phyloP scores from a whole-genome alignment of 495 filamentous ascomycete genomes.

The Aspergillus conjunctus region DNA sequence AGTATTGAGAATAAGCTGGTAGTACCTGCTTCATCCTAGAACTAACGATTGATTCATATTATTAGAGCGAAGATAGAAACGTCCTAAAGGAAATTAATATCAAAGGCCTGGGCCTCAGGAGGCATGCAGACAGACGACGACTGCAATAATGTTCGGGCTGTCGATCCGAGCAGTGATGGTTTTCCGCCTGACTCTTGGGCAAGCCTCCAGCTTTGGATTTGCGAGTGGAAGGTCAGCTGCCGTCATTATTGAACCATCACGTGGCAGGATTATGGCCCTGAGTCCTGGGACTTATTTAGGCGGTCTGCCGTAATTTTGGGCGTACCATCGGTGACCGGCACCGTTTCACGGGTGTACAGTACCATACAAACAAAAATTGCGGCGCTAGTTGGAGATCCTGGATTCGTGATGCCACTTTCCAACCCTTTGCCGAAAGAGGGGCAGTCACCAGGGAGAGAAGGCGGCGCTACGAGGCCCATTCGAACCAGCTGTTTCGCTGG shows the following conservation, averaged over 20 bases:
- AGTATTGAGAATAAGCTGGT: neutral
- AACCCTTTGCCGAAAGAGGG: conserved; percentile 30
- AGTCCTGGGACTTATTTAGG: conserved; percentile 11
- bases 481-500: conserved; percentile 21
- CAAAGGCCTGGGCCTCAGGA: neutral
- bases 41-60: neutral
- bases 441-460: conserved; percentile 6
- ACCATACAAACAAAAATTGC: conserved; percentile 26
- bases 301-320: conserved; percentile 18
- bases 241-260: conserved; percentile 33
- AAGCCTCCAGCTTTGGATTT: conserved; percentile 17
- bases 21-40: no score
- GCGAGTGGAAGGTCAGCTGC: conserved; percentile 27
- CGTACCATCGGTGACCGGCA: conserved; percentile 24
- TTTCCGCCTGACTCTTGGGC: conserved; percentile 12
- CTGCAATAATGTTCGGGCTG: neutral
- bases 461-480: conserved; percentile 19
- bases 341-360: conserved; percentile 22
- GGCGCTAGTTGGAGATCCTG: conserved; percentile 38
- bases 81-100: neutral
- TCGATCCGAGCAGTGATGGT: conserved; percentile 1
- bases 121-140: conserved; percentile 3
- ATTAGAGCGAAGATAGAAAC: neutral
- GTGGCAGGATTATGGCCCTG: conserved; percentile 30
- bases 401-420: conserved; percentile 29